Base-by-base conservation (phyloP, 371 early-diverging fungal species). In the Apophysomyces elegans region DNA sequence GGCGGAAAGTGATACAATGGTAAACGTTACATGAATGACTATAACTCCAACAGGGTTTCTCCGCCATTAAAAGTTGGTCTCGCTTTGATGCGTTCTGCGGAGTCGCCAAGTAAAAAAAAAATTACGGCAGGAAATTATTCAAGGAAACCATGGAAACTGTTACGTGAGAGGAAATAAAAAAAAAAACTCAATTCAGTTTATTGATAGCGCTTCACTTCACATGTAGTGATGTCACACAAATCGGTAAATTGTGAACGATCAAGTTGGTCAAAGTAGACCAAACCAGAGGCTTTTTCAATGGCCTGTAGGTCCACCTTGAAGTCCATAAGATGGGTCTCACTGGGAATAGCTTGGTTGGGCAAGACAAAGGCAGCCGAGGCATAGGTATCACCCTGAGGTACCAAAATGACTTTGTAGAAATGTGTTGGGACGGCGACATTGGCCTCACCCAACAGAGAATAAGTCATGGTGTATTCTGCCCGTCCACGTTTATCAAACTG, bases 401-500 rank as follows among this genome's bases (percentile, higher is more conserved):
- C 82, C 63, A 93, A 71, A 9, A 93, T 74, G 39, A 92, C 81
- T 75, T 97, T 97, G 82, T 80, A 97, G 72, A 94, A 95, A 66
- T 95, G 96, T 0, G 96, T 96, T 11, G 97, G 96, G 1, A 97
- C 97, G 11, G 93, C 93, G 35, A 92, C 79, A 62, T 89, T 91
- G 0, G 93, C 93, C 1, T 50, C 54, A 41, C 95, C 90, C 36
- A 96, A 85, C 26, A 96, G 85, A 41, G 87, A 84, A 66, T 84
- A 90, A 68, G 86, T 81, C 63, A 81, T 70, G 5, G 44, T 59
- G 59, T 69, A 76, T 14, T 65, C 70, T 41, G 64, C 56, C 11
- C 39, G 47, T 2, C 54, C 46, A 21, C 47, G 45, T 41, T 41
- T 63, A 69, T 85, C 81, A 38, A 72, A 63, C 43, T 74, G 64